Base-by-base conservation (phyloP, 106 monocot species). In the Dendrobium officinale region DNA sequence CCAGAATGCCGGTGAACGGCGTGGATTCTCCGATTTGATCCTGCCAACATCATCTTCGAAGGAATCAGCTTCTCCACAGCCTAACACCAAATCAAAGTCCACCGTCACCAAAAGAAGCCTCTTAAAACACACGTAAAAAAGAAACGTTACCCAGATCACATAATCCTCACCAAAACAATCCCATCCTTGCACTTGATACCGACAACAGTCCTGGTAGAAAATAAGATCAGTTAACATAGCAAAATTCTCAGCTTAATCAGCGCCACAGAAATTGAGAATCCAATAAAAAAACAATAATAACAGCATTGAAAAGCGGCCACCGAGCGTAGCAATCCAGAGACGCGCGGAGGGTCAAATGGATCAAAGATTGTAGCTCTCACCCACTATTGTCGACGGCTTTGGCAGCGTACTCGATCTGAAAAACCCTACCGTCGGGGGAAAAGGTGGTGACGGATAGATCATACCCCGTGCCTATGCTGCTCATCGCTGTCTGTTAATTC, bases 131-230 rank as follows among this genome's bases (percentile, higher is more conserved):
- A 20, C 18, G 11, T 10, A 80, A 2, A 42, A 18, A 40, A 18
- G 42, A 64, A 70, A 80, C 73, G 37, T 37, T 37, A 37, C 2
- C 2, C 33, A 49, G 2, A 45, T 11, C 26, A 8, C 76, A 49
- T 1, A 54, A 19, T 49, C 18, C 78, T 83, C 81, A 96, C 96
- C 93, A 96, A 59, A 26, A 96, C 93, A 51, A 96, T 87, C 42
- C 96, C 96, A 86, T 96, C 96, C 83, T 96, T 96, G 93, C 96
- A 96, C 79, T 92, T 96, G 92, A 96, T 96, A 73, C 93, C 96
- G 75, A 96, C 77, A 77, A 89, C 93, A 75, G 96, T 96, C 85
- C 96, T 96, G 80, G 47, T 74, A 61, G 0, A 73, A 80, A 24
- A 75, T 22, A 75, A 75, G 15, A 43, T 2, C 40, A 41, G 2